phyloP scores from a whole-genome alignment of 2,329 filamentous ascomycete species.

The Seiridium unicorne region DNA sequence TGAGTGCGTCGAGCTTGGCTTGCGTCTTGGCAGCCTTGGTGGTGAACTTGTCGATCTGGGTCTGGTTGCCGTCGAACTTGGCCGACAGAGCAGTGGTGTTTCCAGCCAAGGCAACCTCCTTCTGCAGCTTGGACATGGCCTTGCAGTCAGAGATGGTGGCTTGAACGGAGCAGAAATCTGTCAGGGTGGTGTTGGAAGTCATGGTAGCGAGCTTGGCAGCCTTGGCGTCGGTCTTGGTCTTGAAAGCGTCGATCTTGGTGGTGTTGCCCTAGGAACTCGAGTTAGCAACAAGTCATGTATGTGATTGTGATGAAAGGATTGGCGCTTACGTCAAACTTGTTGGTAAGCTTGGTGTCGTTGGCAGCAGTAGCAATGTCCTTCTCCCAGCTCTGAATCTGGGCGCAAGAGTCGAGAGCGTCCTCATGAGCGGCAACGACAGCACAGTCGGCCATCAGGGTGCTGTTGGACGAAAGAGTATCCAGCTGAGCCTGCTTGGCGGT shows the following conservation, averaged over 20 bases:
- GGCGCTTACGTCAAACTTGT: conserved; percentile 26
- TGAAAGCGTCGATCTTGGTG: conserved; percentile 31
- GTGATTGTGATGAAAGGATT: not conserved
- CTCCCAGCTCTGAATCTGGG: conserved; percentile 24
- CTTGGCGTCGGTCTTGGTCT: conserved; percentile 26
- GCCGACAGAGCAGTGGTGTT: conserved; percentile 33
- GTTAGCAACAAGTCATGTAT: not conserved
- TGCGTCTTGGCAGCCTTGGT: conserved; percentile 29
- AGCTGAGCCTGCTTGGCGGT: conserved; percentile 26
- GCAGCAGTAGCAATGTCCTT: conserved; percentile 19
- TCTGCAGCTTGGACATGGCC: conserved; percentile 27
- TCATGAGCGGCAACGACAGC: conserved; percentile 28
- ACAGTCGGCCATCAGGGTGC: conserved; percentile 33
- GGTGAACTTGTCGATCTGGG: conserved; percentile 32
- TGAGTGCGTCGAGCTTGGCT: conserved; percentile 27
- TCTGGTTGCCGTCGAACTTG: conserved; percentile 33
- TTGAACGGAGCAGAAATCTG: conserved; percentile 14
- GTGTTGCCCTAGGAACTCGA: conserved; percentile 19
- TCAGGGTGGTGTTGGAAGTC: conserved; percentile 33
- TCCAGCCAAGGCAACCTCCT: conserved; percentile 27
- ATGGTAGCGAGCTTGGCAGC: conserved; percentile 26
- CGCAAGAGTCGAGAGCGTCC: conserved; percentile 25
- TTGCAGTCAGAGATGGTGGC: conserved; percentile 24
- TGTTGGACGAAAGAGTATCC: conserved; percentile 29
- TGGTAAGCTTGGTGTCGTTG: conserved; percentile 29